Evolutionary conservation across 352 stramenopile genomes (phyloP).

Genomic region (Globisporangium cystogenes): DNA sequence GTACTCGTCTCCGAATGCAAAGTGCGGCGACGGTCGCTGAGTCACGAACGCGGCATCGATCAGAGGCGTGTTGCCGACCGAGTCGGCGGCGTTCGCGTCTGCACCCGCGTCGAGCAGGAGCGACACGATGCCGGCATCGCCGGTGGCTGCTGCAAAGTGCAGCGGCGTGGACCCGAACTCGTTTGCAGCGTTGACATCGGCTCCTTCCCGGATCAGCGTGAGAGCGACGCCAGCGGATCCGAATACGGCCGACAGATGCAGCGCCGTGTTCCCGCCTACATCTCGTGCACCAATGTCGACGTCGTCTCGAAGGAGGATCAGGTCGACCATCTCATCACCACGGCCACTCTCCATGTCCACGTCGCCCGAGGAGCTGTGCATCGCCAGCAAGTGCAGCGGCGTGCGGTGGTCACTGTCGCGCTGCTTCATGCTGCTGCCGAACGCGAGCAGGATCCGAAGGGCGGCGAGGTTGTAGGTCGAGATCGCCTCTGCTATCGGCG

Average conservation of each 20-base stretch:
- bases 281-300: conserved; percentile 21
- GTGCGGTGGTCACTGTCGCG: conserved; percentile 17
- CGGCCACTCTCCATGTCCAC: neutral
- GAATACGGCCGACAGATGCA: conserved; percentile 34
- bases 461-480: conserved; percentile 3
- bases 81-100: conserved; percentile 21
- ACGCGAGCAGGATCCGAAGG: conserved; percentile 16
- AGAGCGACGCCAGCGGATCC: conserved; percentile 15
- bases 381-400: conserved; percentile 3
- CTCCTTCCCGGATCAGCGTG: conserved; percentile 15
- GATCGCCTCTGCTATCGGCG: conserved; percentile 12
- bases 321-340: neutral
- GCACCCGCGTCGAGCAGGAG: conserved; percentile 20
- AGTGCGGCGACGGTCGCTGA: conserved; percentile 21
- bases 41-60: conserved; percentile 30
- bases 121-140: conserved; percentile 19
- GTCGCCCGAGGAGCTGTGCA: conserved; percentile 1
- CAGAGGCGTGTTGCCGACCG: conserved; percentile 28
- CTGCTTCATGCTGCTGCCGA: conserved; percentile 21
- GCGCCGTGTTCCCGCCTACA: conserved; percentile 24
- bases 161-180: conserved; percentile 19
- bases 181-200: conserved; percentile 25
- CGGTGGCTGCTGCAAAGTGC: conserved; percentile 30
- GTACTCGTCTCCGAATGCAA: conserved; percentile 22
- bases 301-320: conserved; percentile 1